Conservation (phyloP, 345 rosid genomes). For the Turnera subulata region DNA sequence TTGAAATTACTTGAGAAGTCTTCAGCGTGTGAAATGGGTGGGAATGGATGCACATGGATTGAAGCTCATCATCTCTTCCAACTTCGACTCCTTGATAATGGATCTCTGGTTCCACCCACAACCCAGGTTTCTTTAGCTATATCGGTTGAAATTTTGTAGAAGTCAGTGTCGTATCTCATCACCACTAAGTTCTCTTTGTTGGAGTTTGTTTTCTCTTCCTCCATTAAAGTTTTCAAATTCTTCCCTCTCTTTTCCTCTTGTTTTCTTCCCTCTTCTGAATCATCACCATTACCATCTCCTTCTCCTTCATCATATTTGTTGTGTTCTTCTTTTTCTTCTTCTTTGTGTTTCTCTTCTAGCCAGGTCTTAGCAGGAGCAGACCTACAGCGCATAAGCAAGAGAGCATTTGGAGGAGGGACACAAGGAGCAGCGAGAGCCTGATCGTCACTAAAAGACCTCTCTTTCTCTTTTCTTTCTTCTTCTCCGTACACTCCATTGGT, state of each 20-base stretch:
- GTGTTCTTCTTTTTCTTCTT: conserved; percentile 17
- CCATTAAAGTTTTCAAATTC: conserved; percentile 48
- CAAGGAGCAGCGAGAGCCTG: conserved; percentile 19
- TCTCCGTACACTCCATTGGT: conserved; percentile 22
- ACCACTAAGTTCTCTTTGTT: conserved; percentile 35
- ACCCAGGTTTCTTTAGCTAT: conserved; percentile 83
- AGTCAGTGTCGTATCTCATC: conserved; percentile 59
- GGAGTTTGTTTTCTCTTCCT: conserved; percentile 43
- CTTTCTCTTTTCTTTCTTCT: conserved; percentile 16
- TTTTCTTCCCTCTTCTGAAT: background rate
- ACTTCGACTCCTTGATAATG: conserved; percentile 63
- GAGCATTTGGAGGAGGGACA: conserved; percentile 76
- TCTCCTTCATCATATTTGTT: conserved; percentile 10
- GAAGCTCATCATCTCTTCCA: conserved; percentile 66
- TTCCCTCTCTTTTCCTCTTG: conserved; percentile 20
- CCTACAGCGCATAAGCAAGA: conserved; percentile 73
- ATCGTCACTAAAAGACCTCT: conserved; percentile 6
- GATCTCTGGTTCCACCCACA: conserved; percentile 55
- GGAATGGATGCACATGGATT: background rate
- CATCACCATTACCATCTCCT: conserved; percentile 15
- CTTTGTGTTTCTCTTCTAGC: conserved; percentile 34
- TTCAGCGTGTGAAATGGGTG: background rate
- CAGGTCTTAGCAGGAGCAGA: conserved; percentile 74
- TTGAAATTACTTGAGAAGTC: background rate
- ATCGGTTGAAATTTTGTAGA: conserved; percentile 58